phyloP scores from a whole-genome alignment of 441 rosid species.

The Eruca vesicaria region DNA sequence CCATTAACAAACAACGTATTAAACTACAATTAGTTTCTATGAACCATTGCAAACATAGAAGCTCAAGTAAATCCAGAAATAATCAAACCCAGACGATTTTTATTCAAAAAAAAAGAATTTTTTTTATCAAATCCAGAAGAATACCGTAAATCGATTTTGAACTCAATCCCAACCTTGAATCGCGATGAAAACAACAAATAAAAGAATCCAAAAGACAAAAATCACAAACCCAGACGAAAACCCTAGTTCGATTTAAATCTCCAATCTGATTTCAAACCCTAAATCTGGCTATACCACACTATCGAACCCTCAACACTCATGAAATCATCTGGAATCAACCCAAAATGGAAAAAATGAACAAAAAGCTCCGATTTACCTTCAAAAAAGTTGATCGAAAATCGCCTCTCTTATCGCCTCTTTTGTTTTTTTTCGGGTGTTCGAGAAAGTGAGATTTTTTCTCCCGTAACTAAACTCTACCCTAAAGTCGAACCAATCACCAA shows the following conservation, averaged over 20 bases:
- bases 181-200: background rate
- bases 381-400: background rate
- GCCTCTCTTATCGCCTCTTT: background rate
- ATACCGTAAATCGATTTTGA: background rate
- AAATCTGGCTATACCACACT: background rate
- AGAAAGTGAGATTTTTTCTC: too few relatives aligned
- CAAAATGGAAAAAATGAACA: background rate
- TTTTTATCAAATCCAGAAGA: background rate
- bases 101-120: too few relatives aligned
- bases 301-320: background rate
- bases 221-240: background rate
- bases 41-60: too few relatives aligned
- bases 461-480: too few relatives aligned
- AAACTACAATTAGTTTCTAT: too few relatives aligned
- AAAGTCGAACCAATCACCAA: too few relatives aligned
- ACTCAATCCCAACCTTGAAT: background rate
- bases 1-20: too few relatives aligned
- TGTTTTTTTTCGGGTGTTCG: background rate
- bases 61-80: too few relatives aligned
- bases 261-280: background rate
- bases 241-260: background rate
- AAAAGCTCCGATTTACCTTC: background rate
- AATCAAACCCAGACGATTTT: too few relatives aligned
- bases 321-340: background rate
- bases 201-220: background rate